Base-by-base conservation (phyloP, 306 rosid species). In the Castanopsis chinensis region DNA sequence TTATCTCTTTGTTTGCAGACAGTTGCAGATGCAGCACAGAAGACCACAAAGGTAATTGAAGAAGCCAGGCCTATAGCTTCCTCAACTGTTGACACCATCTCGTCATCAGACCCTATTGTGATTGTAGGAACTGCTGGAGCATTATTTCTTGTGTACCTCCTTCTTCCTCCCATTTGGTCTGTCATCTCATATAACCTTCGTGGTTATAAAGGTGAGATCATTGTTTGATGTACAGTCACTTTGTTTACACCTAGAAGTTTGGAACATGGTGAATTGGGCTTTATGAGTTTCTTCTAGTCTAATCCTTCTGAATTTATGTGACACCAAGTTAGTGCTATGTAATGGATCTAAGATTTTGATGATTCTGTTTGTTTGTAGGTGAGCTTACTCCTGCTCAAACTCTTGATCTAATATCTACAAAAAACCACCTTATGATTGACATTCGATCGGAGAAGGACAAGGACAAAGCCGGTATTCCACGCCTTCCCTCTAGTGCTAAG, bases 371-470 rank as follows among this genome's bases (percentile, higher is more conserved):
- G 75, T 77, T 69, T 88, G 72, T 18, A 95, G 99, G 99, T 71
- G 92, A 87, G 28, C 90, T 95, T 32, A 89, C 92, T 8, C 90
- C 99, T 77, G 94, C 99, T 79, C 97, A 95, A 88, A 83, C 99
- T 37, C 97, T 95, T 58, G 98, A 95, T 85, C 79, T 91, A 75
- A 19, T 95, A 73, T 90, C 88, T 0, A 76, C 93, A 25, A 91
- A 89, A 79, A 90, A 85, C 76, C 83, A 89, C 76, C 11, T 88
- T 63, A 53, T 93, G 88, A 80, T 95, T 9, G 98, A 93, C 79
- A 90, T 95, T 49, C 82, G 99, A 81, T 74, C 96, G 2, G 98
- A 96, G 86, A 96, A 91, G 76, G 99, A 96, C 28, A 96, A 96
- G 85, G 92, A 90, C 86, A 93, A 89, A 80, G 52, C 97, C 1